Evolutionary conservation across 2,329 filamentous ascomycete genomes (phyloP), one percentile per base, ranked within the genome.

Genomic region (Fusarium nodosum): DNA sequence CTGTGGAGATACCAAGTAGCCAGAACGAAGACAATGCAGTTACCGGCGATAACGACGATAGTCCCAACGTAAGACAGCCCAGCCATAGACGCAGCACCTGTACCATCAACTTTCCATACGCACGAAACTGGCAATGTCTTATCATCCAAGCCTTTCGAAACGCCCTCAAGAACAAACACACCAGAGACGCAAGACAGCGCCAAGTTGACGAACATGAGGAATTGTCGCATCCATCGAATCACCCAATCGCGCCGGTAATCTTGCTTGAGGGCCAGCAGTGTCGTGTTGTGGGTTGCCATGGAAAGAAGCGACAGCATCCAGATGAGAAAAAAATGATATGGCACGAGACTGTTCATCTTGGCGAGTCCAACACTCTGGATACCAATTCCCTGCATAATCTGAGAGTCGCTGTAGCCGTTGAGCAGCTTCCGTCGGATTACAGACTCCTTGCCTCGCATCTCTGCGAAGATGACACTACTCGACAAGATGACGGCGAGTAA

Each of bases 321-420:
- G 68, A 91, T 86, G 56, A 91, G 84, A 80, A 91, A 91, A 80
- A 91, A 91, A 78, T 92, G 89, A 75, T 92, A 92, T 0, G 88
- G 85, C 0, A 89, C 83, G 75, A 91, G 84, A 7, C 81, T 81
- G 46, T 83, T 78, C 74, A 87, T 85, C 73, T 88, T 88, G 7
- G 86, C 86, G 2, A 92, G 83, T 0, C 86, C 90, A 26, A 91
- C 83, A 71, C 82, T 83, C 75, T 91, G 89, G 59, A 92, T 87
- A n/a, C 87, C 88, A 75, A 91, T 91, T 41, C 90, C 89, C 20
- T 88, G 89, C 56, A 91, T 81, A 76, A 91, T 88, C 77, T 91
- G 89, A 74, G 91, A 89, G 77, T 92, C 89, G 20, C 86, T 88
- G 79, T 90, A 88, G 65, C 87, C 84, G 74, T 86, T 87, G 50